A percentile compares a stretch with the other conserved stretches of the same genome.
These are phyloP conservation scores for Helianthus tuberosus DNA, from an alignment of 129 eudicot genomes.

Conservation along the genomic window DNA sequence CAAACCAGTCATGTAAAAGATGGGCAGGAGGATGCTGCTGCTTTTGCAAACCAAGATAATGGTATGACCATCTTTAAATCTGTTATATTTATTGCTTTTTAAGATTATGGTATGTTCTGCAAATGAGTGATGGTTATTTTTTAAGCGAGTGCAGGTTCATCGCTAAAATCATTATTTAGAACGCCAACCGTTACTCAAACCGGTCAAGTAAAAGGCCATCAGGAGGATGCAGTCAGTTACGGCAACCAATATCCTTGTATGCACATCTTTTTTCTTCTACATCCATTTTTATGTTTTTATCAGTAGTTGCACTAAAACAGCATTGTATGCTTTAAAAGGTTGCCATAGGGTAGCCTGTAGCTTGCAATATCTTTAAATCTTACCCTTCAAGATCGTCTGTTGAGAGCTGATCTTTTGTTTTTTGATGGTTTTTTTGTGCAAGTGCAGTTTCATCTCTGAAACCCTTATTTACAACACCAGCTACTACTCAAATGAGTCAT, in stretches of 20 bases:
- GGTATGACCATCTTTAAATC: not conserved
- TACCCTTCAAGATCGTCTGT: not conserved
- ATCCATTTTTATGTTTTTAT: too few relatives aligned
- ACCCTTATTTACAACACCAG: slow-evolving; percentile 12
- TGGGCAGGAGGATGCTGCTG: not conserved
- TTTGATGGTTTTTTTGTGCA: not conserved
- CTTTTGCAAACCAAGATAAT: not conserved
- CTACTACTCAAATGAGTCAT: slow-evolving; percentile 4
- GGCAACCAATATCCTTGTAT: too few relatives aligned
- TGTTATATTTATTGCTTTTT: too few relatives aligned
- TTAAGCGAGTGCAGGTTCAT: not conserved
- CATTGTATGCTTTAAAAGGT: too few relatives aligned
- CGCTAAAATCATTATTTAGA: not conserved
- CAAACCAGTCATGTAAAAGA: not conserved
- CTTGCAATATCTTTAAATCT: not conserved
- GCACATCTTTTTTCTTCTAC: not conserved
- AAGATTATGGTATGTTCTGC: not conserved
- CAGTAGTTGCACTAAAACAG: too few relatives aligned
- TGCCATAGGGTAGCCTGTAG: too few relatives aligned
- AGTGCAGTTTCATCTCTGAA: slow-evolving; percentile 18
- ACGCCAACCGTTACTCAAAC: not conserved
- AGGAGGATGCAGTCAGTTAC: too few relatives aligned
- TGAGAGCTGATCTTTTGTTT: slow-evolving; percentile 2
- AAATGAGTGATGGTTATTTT: not conserved
- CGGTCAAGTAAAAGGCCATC: not conserved